Percentiles rank a stretch among this genome's conserved stretches.
Evolutionary conservation across 2,329 filamentous ascomycete genomes (phyloP).

Genomic region (Aureobasidium uvarum): DNA sequence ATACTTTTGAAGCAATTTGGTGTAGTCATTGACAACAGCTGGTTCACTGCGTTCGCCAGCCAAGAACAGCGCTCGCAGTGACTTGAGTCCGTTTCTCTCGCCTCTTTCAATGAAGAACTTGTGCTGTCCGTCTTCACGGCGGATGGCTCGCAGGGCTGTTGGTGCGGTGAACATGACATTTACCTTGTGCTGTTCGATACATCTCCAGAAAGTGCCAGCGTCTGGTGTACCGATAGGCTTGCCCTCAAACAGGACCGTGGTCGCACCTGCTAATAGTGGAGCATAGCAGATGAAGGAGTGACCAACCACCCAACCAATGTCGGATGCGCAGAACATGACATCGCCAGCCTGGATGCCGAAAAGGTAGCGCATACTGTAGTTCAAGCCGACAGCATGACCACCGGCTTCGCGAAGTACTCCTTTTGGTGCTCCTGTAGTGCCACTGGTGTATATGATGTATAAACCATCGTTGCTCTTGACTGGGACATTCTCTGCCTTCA

Average conservation of each 20-base stretch:
- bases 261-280: conserved; percentile 78
- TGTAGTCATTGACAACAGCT: conserved; percentile 77
- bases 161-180: conserved; percentile 84
- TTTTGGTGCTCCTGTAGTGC: conserved; percentile 79
- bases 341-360: conserved; percentile 82
- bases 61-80: conserved; percentile 73
- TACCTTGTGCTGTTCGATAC: conserved; percentile 80
- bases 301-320: conserved; percentile 91
- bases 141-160: conserved; percentile 81
- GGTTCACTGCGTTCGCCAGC: conserved; percentile 90
- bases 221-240: conserved; percentile 89
- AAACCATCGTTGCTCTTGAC: conserved; percentile 73
- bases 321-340: conserved; percentile 75
- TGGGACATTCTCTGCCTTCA: conserved; percentile 72
- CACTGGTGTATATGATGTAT: conserved; percentile 89
- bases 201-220: conserved; percentile 82
- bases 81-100: conserved; percentile 65
- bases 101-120: conserved; percentile 63
- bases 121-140: conserved; percentile 78
- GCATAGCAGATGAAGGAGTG: conserved; percentile 87
- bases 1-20: conserved; percentile 66
- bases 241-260: conserved; percentile 88
- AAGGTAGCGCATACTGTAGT: conserved; percentile 76
- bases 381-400: conserved; percentile 81
- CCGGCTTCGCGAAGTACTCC: conserved; percentile 79